Base-by-base conservation (phyloP, 2,329 filamentous ascomycete species). In the Xylaria sp. region DNA sequence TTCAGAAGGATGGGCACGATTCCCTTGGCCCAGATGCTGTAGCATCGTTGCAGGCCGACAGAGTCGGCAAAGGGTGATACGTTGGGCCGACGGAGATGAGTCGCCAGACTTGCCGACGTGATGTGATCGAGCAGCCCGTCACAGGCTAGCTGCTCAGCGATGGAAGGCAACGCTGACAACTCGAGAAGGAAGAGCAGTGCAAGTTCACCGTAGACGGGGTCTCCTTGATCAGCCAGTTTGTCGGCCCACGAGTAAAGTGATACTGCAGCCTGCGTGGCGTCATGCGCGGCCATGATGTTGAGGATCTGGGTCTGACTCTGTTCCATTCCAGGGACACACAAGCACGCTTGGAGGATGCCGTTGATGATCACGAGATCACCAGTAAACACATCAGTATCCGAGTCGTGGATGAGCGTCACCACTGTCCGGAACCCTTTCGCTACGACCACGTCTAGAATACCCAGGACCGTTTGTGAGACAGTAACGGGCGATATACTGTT, bases 221-320 rank as follows among this genome's bases (percentile, higher is more conserved):
- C 93, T 34, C 87, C 85, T 59, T 88, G 83, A 42, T 88, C 82
- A 0, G 88, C 83, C 23, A 97, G 81, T 65, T 88, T 86, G 73
- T 97, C 92, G 3, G 93, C 85, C 94, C 94, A 99, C 0, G 92
- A 96, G 75, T 93, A 97, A 4, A 99, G 81, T 39, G 90, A 91
- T 4, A 88, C 87, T 0, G 92, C 92, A 62, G 92, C 89, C 68
- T 93, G 89, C 51, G 91, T 82, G 0, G 88, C 87, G 64, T 89
- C 86, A 70, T 92, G 86, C 52, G 84, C 83, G 1, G 83, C 79
- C 78, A 91, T 80, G 65, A 87, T 86, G 69, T 86, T 83, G 56
- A 91, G 80, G 44, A 93, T 83, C 66, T 91, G 87, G 11, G 83
- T 80, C 63, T 89, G 85, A 53, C 86, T 84, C 65, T 89, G 83